phyloP scores from a whole-genome alignment of 1,284 basidiomycete genomes.

The Leccinum subrobustum region DNA sequence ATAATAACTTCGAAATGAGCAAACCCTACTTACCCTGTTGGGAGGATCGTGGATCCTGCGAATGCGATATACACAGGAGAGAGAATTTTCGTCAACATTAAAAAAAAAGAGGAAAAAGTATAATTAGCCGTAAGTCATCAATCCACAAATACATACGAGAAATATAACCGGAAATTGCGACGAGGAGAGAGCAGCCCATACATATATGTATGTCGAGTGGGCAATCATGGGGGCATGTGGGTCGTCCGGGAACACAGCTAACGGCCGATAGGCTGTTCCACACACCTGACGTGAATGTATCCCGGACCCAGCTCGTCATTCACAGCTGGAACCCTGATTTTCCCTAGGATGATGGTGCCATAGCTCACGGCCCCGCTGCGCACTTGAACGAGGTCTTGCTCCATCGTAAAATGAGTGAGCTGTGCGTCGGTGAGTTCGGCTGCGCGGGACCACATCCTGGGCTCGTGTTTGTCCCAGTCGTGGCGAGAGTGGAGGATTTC shows the following conservation, averaged over 20 bases:
- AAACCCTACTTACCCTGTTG: conserved; percentile 49
- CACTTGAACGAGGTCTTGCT: conserved; percentile 56
- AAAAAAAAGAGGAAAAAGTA: neutral
- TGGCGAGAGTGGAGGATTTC: conserved; percentile 63
- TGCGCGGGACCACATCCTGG: conserved; percentile 69
- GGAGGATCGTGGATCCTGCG: conserved; percentile 70
- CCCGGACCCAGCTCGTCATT: conserved; percentile 61
- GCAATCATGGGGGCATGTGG: neutral
- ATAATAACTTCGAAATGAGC: neutral
- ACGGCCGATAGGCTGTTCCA: conserved; percentile 5
- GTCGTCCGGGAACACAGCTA: neutral
- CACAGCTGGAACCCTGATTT: conserved; percentile 68
- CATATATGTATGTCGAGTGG: neutral
- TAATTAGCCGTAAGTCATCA: conserved; percentile 12
- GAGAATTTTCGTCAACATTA: neutral
- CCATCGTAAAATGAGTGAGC: conserved; percentile 52
- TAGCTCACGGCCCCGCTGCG: conserved; percentile 51
- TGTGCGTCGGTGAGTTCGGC: conserved; percentile 49
- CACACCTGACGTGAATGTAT: conserved; percentile 71
- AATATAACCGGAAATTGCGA: conserved; percentile 6
- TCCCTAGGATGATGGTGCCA: conserved; percentile 72
- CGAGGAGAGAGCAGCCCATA: conserved; percentile 8
- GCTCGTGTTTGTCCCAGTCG: conserved; percentile 72
- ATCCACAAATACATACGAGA: conserved; percentile 7
- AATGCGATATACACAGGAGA: conserved; percentile 9